Percentiles rank a stretch among this genome's conserved stretches.
phyloP scores from a whole-genome alignment of 2,329 filamentous ascomycete genomes.

The Teratosphaeria gauchensis region DNA sequence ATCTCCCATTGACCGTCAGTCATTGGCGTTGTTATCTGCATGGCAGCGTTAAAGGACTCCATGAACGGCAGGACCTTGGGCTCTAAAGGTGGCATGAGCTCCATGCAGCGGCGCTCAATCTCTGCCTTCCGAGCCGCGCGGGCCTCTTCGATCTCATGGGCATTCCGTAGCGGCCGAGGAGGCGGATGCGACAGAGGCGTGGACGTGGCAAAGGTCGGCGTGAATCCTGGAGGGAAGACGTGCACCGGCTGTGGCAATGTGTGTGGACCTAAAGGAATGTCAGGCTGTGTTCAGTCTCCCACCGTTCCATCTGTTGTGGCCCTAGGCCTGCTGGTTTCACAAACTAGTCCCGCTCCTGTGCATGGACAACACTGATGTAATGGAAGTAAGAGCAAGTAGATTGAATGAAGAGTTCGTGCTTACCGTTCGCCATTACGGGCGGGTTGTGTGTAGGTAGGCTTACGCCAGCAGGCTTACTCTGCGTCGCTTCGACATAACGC shows the following conservation, averaged over 20 bases:
- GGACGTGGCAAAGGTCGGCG: neutral
- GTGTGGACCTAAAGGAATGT: constrained; percentile 15
- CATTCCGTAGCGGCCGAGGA: constrained; percentile 41
- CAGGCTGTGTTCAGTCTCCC: constrained; percentile 4
- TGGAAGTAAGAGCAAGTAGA: neutral
- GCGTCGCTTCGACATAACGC: constrained; percentile 8
- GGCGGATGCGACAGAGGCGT: neutral
- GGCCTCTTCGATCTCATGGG: constrained; percentile 53
- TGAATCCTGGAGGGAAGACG: constrained; percentile 11
- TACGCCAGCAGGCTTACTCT: constrained; percentile 15
- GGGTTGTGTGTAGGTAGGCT: constrained; percentile 8
- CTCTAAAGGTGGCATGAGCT: constrained; percentile 56
- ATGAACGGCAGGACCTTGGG: constrained; percentile 57
- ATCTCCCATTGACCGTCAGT: constrained; percentile 61
- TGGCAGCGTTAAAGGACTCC: constrained; percentile 63
- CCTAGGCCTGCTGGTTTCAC: neutral
- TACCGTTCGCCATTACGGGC: constrained; percentile 16
- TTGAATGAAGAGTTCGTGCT: constrained; percentile 8
- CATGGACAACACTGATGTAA: neutral
- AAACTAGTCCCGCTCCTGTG: neutral
- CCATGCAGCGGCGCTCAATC: constrained; percentile 58
- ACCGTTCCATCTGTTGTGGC: neutral
- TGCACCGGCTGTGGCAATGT: constrained; percentile 20
- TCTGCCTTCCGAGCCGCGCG: constrained; percentile 57
- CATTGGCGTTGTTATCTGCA: constrained; percentile 58